A percentile compares a stretch with the other conserved stretches of the same genome.
Conservation (phyloP, 2,329 filamentous ascomycete genomes). For the Diaporthe vexans region DNA sequence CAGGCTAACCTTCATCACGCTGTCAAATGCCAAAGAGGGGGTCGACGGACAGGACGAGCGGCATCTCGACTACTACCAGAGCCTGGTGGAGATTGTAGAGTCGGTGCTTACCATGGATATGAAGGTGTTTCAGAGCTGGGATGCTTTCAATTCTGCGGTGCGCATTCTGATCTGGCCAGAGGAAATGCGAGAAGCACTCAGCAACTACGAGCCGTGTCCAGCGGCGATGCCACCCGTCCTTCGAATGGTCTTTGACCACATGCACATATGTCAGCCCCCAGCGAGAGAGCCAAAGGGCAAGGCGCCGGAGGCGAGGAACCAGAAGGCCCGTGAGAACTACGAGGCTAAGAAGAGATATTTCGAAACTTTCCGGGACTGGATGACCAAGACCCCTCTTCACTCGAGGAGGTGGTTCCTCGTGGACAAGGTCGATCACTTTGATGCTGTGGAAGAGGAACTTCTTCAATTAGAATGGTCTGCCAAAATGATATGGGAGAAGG, state of each 20-base stretch:
- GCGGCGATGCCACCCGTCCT: neutral
- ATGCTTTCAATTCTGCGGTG: slow-evolving; percentile 38
- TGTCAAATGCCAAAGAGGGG: neutral
- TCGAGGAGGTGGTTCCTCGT: slow-evolving; percentile 36
- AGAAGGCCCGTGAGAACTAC: neutral
- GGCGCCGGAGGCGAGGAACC: too few species aligned
- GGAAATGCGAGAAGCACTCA: neutral
- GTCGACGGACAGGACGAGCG: slow-evolving; percentile 29
- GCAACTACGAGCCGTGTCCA: too few species aligned
- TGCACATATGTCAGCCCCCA: neutral
- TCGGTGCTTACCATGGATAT: slow-evolving; percentile 18
- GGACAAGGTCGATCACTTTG: neutral
- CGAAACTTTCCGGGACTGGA: slow-evolving; percentile 1
- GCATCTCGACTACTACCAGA: slow-evolving; percentile 36
- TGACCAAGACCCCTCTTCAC: slow-evolving; percentile 39
- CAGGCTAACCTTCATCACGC: slow-evolving; percentile 27
- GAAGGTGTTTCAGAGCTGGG: slow-evolving; percentile 34
- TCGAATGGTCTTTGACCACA: neutral
- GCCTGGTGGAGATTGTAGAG: neutral
- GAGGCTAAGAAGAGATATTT: neutral
- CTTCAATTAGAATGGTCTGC: slow-evolving; percentile 35
- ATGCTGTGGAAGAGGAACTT: neutral
- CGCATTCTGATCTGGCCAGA: slow-evolving; percentile 39
- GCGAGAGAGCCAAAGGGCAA: neutral
- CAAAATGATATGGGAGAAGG: slow-evolving; percentile 36